Percentiles rank a stretch among this genome's conserved stretches.
phyloP scores from a whole-genome alignment of 2,329 filamentous ascomycete genomes.

The Verticillium klebahnii region DNA sequence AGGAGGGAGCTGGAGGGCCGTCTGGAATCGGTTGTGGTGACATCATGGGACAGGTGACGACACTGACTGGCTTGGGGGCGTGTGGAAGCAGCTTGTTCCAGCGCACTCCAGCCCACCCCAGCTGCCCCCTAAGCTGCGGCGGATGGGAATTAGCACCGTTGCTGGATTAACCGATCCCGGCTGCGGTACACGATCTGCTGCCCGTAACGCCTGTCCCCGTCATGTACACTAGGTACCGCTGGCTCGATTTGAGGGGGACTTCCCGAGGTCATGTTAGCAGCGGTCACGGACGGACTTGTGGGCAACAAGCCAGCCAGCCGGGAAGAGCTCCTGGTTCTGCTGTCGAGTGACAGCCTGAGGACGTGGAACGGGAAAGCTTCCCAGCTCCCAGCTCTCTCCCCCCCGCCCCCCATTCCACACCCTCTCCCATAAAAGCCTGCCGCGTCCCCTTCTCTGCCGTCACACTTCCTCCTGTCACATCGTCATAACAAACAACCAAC shows the following conservation, averaged over 20 bases:
- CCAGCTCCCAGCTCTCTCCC: not conserved
- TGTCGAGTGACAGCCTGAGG: not conserved
- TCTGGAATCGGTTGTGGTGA: constrained; percentile 23
- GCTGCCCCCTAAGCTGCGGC: not conserved
- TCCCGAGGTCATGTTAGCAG: not conserved
- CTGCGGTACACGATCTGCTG: not conserved
- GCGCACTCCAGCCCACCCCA: not conserved
- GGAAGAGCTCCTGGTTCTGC: not conserved
- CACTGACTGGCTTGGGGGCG: constrained; percentile 12
- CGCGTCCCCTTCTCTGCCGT: constrained; percentile 4
- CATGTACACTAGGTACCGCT: not conserved
- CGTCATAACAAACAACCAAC: not conserved
- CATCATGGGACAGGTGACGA: constrained; percentile 35
- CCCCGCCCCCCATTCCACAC: not conserved
- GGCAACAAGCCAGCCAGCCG: not conserved
- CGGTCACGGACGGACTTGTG: not conserved
- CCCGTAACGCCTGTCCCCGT: not conserved
- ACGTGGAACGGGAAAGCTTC: not conserved
- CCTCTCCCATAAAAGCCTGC: constrained; percentile 11
- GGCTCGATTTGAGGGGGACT: not conserved
- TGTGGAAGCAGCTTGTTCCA: not conserved
- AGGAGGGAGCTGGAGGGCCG: not conserved
- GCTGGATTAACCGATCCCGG: not conserved
- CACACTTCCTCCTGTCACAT: not conserved
- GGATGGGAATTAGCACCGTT: not conserved